Conservation (phyloP, 1,139 yeast genomes). For the Suhomyces bokatorum region DNA sequence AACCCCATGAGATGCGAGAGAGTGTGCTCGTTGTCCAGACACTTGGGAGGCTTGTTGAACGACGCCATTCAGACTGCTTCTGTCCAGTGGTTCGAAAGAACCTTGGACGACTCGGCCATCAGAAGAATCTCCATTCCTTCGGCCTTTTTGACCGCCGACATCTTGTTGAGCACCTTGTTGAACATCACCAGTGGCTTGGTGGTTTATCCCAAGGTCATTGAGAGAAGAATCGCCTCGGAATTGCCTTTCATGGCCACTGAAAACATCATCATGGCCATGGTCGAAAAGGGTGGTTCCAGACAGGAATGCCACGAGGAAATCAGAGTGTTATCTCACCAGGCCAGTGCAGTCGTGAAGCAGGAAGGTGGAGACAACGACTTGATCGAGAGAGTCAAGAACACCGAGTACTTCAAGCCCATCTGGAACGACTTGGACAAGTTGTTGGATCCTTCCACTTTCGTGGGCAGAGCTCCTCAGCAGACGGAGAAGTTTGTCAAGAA, state of each 20-base stretch:
- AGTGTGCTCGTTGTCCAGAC: constrained; percentile 96
- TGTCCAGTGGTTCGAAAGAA: constrained; percentile 99
- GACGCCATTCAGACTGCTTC: constrained; percentile 97
- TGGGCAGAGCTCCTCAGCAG: constrained; percentile 98
- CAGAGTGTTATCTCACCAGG: constrained; percentile 95
- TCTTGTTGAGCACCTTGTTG: constrained; percentile 81
- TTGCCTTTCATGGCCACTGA: constrained; percentile 99
- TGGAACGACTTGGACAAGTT: constrained; percentile 78
- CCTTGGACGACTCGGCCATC: constrained; percentile 96
- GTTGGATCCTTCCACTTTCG: constrained; percentile 90
- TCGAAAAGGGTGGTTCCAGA: constrained; percentile 94
- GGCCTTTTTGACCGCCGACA: constrained; percentile 95
- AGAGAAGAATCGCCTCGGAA: constrained; percentile 91
- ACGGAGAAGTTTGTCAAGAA: constrained; percentile 86
- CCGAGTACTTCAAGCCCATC: constrained; percentile 85
- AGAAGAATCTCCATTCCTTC: constrained; percentile 97
- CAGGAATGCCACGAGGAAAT: constrained; percentile 98
- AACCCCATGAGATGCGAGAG: constrained; percentile 99
- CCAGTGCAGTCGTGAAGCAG: constrained; percentile 95
- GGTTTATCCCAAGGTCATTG: constrained; percentile 97
- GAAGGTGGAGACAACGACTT: constrained; percentile 98
- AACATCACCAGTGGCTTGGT: constrained; percentile 94
- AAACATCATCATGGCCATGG: constrained; percentile 99
- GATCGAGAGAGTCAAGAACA: constrained; percentile 80
- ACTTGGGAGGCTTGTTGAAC: constrained; percentile 83